phyloP scores from a whole-genome alignment of 75 land plant genomes.

The Selaginella tamariscina region DNA sequence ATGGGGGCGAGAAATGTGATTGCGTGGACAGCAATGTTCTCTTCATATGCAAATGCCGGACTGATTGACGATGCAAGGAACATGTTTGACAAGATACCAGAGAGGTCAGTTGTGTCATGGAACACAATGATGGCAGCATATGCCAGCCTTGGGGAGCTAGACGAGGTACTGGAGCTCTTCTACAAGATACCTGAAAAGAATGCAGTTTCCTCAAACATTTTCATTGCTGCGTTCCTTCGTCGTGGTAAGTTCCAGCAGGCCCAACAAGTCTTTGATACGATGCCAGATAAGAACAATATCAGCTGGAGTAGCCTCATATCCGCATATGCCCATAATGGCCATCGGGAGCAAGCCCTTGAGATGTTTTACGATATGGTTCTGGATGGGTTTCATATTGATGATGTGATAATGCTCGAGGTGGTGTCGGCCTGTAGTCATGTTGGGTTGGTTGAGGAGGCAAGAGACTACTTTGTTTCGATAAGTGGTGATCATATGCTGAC shows the following conservation, averaged over 20 bases:
- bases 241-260: neutral
- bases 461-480: slow-evolving; percentile 20
- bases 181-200: neutral
- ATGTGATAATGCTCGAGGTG: neutral
- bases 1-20: neutral
- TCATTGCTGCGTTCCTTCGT: neutral
- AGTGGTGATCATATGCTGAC: slow-evolving; percentile 15
- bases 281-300: neutral
- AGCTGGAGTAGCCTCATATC: neutral
- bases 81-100: neutral
- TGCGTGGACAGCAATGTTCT: neutral
- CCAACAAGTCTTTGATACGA: neutral
- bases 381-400: neutral
- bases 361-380: neutral
- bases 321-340: neutral
- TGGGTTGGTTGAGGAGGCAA: slow-evolving; percentile 30
- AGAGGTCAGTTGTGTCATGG: neutral
- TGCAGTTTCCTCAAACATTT: neutral
- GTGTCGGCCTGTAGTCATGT: slow-evolving; percentile 22
- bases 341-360: neutral
- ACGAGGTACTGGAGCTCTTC: neutral
- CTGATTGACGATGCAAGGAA: neutral
- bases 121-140: neutral
- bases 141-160: neutral
- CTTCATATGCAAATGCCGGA: neutral